These are phyloP conservation scores for Pyronema omphalodes DNA, from an alignment of 495 filamentous ascomycete species.

Conservation along the genomic window DNA sequence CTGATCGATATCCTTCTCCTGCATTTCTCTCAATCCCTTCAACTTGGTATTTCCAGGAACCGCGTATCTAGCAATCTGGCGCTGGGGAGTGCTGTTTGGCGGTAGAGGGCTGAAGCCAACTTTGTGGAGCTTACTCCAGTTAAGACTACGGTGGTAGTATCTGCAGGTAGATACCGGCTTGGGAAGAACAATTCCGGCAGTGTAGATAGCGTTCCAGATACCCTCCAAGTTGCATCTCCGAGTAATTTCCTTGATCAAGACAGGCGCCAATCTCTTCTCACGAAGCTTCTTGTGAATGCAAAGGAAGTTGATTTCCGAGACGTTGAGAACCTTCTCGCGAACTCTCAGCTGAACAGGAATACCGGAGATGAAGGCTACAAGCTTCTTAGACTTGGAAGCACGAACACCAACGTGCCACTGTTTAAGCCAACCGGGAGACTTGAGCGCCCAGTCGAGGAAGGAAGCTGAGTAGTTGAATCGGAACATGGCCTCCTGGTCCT, in stretches of 20 bases:
- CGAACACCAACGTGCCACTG: constrained; percentile 94
- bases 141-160: constrained; percentile 80
- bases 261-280: constrained; percentile 72
- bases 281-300: constrained; percentile 96
- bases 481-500: constrained; percentile 93
- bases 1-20: constrained; percentile 55
- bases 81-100: constrained; percentile 54
- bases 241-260: constrained; percentile 94
- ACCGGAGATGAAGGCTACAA: constrained; percentile 89
- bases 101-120: constrained; percentile 80
- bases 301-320: constrained; percentile 92
- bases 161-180: constrained; percentile 79
- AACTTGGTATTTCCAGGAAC: constrained; percentile 54
- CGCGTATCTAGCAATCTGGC: constrained; percentile 61
- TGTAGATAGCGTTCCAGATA: constrained; percentile 90
- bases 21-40: constrained; percentile 58
- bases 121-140: constrained; percentile 91
- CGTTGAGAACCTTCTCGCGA: constrained; percentile 50
- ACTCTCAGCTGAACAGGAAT: constrained; percentile 69
- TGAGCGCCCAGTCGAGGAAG: constrained; percentile 83
- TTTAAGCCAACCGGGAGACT: constrained; percentile 85
- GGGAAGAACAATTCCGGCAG: constrained; percentile 73
- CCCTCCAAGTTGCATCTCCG: constrained; percentile 64
- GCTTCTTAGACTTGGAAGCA: constrained; percentile 51
- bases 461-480: constrained; percentile 81